These are phyloP conservation scores for Pyrenopolyporus hunteri DNA, from an alignment of 495 filamentous ascomycete species.

Conservation along the genomic window DNA sequence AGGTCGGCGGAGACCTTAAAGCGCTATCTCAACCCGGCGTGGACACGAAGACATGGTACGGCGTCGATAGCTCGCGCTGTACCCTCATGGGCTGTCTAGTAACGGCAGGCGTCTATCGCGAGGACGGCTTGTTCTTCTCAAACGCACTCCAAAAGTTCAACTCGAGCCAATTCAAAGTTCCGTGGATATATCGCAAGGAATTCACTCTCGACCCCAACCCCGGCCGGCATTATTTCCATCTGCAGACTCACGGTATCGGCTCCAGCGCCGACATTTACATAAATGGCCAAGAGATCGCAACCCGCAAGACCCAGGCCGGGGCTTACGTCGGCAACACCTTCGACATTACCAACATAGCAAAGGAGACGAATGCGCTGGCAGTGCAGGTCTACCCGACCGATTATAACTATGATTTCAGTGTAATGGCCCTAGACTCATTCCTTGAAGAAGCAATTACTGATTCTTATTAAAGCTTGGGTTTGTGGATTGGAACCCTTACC, in stretches of 20 bases:
- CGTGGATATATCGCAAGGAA: constrained; percentile 69
- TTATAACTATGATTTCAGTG: constrained; percentile 63
- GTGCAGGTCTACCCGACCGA: constrained; percentile 63
- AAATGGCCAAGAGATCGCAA: constrained; percentile 61
- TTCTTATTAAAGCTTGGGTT: constrained; percentile 49
- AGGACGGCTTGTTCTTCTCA: constrained; percentile 63
- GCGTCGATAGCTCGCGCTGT: constrained; percentile 52
- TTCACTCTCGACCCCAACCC: constrained; percentile 48
- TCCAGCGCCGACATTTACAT: constrained; percentile 67
- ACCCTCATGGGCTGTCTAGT: constrained; percentile 67
- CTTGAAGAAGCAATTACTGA: not conserved
- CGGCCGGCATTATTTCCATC: constrained; percentile 53
- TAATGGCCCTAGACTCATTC: constrained; percentile 17
- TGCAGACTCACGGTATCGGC: constrained; percentile 65
- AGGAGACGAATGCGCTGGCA: constrained; percentile 55
- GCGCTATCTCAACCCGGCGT: constrained; percentile 53
- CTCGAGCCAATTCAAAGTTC: constrained; percentile 54
- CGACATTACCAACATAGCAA: constrained; percentile 56
- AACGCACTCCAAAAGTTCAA: constrained; percentile 57
- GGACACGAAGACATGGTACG: constrained; percentile 61
- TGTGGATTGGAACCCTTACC: constrained; percentile 71
- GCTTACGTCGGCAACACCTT: constrained; percentile 62
- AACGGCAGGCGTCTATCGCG: constrained; percentile 59
- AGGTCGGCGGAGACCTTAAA: constrained; percentile 44
- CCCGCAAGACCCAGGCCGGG: constrained; percentile 57